Percentiles rank a stretch among this genome's conserved stretches.
phyloP scores from a whole-genome alignment of 805 yeast species.

The Sugiyamaella smithiae region DNA sequence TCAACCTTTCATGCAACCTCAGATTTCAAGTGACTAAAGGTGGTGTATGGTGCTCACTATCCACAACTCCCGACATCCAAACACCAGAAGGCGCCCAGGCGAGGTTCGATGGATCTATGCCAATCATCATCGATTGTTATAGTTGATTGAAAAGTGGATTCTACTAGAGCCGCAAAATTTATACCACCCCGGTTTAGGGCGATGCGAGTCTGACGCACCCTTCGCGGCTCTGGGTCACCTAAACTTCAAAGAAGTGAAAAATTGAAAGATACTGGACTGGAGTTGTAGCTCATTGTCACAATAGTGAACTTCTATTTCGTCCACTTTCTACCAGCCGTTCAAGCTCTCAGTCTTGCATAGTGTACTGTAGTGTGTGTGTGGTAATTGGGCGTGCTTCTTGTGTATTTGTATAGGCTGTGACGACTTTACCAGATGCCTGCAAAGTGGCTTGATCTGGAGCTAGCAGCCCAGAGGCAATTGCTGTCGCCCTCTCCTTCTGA shows the following conservation, averaged over 20 bases:
- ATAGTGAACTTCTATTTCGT: no score
- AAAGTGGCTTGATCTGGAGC: not conserved
- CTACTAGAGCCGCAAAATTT: not conserved
- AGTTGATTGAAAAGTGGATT: conserved; percentile 21
- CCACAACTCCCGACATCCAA: conserved; percentile 27
- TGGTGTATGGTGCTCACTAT: conserved; percentile 27
- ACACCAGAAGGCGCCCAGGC: conserved; percentile 8
- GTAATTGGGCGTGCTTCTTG: no score
- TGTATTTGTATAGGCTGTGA: no score
- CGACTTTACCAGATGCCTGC: not conserved
- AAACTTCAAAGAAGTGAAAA: conserved; percentile 4
- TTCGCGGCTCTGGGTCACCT: not conserved
- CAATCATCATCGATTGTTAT: conserved; percentile 24
- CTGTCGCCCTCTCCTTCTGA: conserved; percentile 5
- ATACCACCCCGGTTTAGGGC: not conserved
- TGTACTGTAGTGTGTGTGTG: no score
- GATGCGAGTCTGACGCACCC: conserved; percentile 1
- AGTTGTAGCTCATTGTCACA: no score
- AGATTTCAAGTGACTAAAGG: conserved; percentile 22
- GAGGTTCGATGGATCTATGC: conserved; percentile 5
- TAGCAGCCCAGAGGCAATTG: conserved; percentile 4
- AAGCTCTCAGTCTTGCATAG: no score
- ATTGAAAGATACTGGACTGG: not conserved
- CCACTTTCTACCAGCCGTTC: no score
- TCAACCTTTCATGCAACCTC: conserved; percentile 21